phyloP scores from a whole-genome alignment of 2,329 filamentous ascomycete genomes.

The Fusarium compactum region DNA sequence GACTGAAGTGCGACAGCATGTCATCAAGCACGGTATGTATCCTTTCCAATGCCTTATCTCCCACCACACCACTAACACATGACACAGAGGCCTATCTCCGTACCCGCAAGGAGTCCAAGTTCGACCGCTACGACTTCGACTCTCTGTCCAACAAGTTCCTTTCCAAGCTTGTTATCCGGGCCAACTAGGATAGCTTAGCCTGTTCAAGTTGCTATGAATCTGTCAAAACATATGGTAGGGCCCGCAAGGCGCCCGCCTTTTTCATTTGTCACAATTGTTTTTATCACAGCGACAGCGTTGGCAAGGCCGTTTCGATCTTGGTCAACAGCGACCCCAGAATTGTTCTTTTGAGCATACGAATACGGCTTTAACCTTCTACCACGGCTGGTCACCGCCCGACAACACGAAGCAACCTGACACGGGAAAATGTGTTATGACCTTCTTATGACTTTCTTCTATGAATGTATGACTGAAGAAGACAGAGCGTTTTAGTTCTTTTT shows the following conservation, averaged over 20 bases:
- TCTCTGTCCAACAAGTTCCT: slow-evolving; percentile 97
- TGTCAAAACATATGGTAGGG: slow-evolving; percentile 32
- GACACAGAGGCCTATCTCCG: slow-evolving; percentile 84
- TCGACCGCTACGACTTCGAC: slow-evolving; percentile 93
- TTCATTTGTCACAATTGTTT: slow-evolving; percentile 50
- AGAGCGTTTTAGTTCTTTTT: slow-evolving; percentile 47
- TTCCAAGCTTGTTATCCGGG: slow-evolving; percentile 94
- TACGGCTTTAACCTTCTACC: slow-evolving; percentile 48
- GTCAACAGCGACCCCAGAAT: slow-evolving; percentile 47
- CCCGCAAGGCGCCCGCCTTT: slow-evolving; percentile 32
- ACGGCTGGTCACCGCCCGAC: slow-evolving; percentile 52
- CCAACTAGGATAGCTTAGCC: slow-evolving; percentile 70
- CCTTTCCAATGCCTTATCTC: background rate
- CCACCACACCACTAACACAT: slow-evolving; percentile 39
- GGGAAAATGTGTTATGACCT: slow-evolving; percentile 54
- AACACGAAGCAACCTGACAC: slow-evolving; percentile 50
- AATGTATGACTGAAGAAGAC: slow-evolving; percentile 59
- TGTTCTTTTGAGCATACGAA: slow-evolving; percentile 46
- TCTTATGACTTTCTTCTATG: slow-evolving; percentile 56
- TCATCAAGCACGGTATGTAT: slow-evolving; percentile 89
- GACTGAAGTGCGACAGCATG: slow-evolving; percentile 94
- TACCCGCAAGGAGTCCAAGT: slow-evolving; percentile 81
- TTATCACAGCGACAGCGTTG: slow-evolving; percentile 61
- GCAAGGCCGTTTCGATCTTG: slow-evolving; percentile 53
- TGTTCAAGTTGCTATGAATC: slow-evolving; percentile 29